phyloP scores from a whole-genome alignment of 768 basidiomycete genomes.

The Cyclocybe aegerita region DNA sequence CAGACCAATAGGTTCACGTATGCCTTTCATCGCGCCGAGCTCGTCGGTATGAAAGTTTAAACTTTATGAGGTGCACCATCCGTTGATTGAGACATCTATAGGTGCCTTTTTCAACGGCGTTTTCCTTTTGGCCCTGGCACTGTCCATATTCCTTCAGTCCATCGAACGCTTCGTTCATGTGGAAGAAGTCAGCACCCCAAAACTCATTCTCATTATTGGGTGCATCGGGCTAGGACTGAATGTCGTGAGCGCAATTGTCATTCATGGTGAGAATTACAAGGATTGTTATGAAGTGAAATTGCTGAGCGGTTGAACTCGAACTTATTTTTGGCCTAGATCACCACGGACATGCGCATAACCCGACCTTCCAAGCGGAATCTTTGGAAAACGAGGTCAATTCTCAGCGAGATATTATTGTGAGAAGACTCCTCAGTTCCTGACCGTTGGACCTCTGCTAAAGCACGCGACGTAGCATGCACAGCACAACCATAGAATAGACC shows the following conservation, averaged over 20 bases:
- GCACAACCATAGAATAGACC: conserved; percentile 47
- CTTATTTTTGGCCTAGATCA: conserved; percentile 29
- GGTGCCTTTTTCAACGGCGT: conserved; percentile 57
- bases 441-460: background rate
- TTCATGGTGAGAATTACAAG: conserved; percentile 37
- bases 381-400: conserved; percentile 19
- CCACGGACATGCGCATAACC: conserved; percentile 41
- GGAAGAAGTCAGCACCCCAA: conserved; percentile 40
- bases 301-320: background rate
- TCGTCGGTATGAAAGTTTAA: conserved; percentile 40
- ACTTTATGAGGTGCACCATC: conserved; percentile 1
- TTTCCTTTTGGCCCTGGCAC: conserved; percentile 49
- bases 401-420: conserved; percentile 30
- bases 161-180: conserved; percentile 53
- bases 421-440: conserved; percentile 3
- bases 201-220: conserved; percentile 48
- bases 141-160: conserved; percentile 53
- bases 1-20: conserved; percentile 53
- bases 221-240: conserved; percentile 48
- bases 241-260: conserved; percentile 44
- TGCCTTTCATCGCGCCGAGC: conserved; percentile 55
- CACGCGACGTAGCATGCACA: conserved; percentile 38
- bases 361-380: conserved; percentile 8
- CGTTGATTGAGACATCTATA: conserved; percentile 18
- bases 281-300: conserved; percentile 2